phyloP scores from a whole-genome alignment of 177 flowering plant species.

The Vitis hybrid region DNA sequence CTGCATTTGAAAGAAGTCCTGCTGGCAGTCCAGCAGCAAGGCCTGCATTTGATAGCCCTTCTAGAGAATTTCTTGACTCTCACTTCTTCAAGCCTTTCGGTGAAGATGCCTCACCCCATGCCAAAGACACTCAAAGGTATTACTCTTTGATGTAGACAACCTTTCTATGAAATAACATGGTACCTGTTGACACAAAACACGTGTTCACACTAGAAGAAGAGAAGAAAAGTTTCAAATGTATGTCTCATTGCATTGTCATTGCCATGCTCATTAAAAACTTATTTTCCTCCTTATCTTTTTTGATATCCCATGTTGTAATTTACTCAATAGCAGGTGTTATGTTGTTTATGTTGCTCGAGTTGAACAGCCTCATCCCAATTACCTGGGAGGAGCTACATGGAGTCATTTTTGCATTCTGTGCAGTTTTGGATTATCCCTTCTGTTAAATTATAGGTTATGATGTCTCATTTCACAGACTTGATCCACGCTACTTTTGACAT shows the following conservation, averaged over 20 bases:
- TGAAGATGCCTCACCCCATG: slow-evolving; percentile 37
- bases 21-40: slow-evolving; percentile 32
- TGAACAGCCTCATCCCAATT: not conserved
- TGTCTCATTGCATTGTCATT: too few species aligned
- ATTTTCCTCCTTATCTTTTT: too few species aligned
- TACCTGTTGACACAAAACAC: too few species aligned
- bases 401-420: not conserved
- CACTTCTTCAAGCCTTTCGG: slow-evolving; percentile 37
- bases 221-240: too few species aligned
- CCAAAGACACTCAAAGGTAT: slow-evolving; percentile 57
- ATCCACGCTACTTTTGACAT: not conserved
- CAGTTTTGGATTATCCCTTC: not conserved
- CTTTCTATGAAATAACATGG: not conserved
- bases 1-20: slow-evolving; percentile 22
- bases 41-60: slow-evolving; percentile 47
- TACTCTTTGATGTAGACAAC: not conserved
- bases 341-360: too few species aligned
- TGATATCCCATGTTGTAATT: too few species aligned
- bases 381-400: not conserved
- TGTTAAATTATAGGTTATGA: not conserved
- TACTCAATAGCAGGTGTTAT: too few species aligned
- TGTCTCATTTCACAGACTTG: not conserved
- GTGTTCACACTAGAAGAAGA: too few species aligned
- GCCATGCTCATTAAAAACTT: too few species aligned
- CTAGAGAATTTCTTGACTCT: slow-evolving; percentile 41